These are phyloP conservation scores for Neoboletus subvelutipes DNA, from an alignment of 768 basidiomycete species.

Conservation along the genomic window DNA sequence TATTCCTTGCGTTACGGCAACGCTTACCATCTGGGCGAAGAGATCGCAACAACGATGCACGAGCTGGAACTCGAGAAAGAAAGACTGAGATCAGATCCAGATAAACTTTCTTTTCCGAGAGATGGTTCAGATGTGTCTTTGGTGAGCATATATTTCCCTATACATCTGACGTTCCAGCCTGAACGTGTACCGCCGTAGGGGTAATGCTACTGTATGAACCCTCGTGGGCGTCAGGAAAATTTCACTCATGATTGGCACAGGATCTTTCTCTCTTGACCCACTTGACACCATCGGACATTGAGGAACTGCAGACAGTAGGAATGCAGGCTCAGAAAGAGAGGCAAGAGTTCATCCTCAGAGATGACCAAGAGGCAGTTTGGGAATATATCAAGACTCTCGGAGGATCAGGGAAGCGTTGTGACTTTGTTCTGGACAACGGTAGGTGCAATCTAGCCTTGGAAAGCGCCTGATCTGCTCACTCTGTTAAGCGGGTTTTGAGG, in stretches of 20 bases:
- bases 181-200: conserved; percentile 49
- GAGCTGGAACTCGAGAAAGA: conserved; percentile 56
- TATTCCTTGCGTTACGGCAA: neutral
- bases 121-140: conserved; percentile 89
- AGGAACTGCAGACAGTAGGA: conserved; percentile 78
- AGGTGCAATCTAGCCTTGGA: conserved; percentile 5
- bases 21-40: conserved; percentile 36
- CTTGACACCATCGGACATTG: conserved; percentile 78
- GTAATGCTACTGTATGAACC: conserved; percentile 79
- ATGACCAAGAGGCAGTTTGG: conserved; percentile 82
- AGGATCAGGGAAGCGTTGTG: conserved; percentile 49
- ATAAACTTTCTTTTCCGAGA: conserved; percentile 74
- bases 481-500: conserved; percentile 83
- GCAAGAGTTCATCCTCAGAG: conserved; percentile 76
- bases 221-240: neutral
- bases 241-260: conserved; percentile 36
- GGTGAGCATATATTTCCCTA: conserved; percentile 35
- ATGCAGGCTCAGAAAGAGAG: conserved; percentile 76
- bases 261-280: conserved; percentile 91
- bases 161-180: neutral
- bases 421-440: conserved; percentile 94
- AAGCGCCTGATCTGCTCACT: conserved; percentile 1
- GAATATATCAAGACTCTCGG: conserved; percentile 57
- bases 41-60: conserved; percentile 71
- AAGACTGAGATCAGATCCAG: conserved; percentile 43